phyloP scores from a whole-genome alignment of 139 green algal genomes.

The Chlamydomonas sp. region DNA sequence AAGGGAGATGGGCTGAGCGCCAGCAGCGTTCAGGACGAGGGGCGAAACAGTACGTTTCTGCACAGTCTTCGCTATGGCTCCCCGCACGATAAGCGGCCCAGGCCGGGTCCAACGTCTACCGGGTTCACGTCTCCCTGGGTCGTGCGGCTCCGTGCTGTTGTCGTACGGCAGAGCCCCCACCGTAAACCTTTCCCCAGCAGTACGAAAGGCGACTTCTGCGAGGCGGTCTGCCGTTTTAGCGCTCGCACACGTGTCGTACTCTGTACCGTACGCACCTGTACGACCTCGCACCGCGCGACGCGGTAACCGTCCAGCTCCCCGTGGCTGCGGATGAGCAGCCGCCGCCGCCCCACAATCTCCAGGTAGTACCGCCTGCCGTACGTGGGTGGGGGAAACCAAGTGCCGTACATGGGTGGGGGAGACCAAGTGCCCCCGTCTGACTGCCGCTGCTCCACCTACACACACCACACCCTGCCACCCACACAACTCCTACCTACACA shows the following conservation, averaged over 20 bases:
- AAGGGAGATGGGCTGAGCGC: background rate
- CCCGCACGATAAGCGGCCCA: background rate
- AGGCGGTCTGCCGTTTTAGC: too few relatives aligned
- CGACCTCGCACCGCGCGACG: slow-evolving; percentile 47
- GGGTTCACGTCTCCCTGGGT: background rate
- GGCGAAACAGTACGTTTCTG: too few relatives aligned
- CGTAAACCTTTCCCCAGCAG: too few relatives aligned
- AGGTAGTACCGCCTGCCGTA: slow-evolving; percentile 72
- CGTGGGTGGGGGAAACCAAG: background rate
- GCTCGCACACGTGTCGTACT: too few relatives aligned
- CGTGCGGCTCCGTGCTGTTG: too few relatives aligned
- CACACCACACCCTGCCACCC: too few relatives aligned
- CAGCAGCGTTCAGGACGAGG: too few relatives aligned
- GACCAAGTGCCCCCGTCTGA: background rate
- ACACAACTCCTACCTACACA: too few relatives aligned
- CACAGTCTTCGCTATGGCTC: too few relatives aligned
- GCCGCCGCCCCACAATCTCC: slow-evolving; percentile 72
- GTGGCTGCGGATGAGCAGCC: slow-evolving; percentile 54
- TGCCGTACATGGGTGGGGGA: background rate
- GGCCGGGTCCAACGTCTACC: background rate
- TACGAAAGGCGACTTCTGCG: too few relatives aligned
- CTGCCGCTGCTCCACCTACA: too few relatives aligned
- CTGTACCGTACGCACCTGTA: background rate
- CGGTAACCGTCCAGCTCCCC: slow-evolving; percentile 85
- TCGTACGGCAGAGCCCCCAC: too few relatives aligned